Percentiles rank a stretch among this genome's conserved stretches.
phyloP scores from a whole-genome alignment of 2,329 filamentous ascomycete species.

The Calcarisporium arbuscula region DNA sequence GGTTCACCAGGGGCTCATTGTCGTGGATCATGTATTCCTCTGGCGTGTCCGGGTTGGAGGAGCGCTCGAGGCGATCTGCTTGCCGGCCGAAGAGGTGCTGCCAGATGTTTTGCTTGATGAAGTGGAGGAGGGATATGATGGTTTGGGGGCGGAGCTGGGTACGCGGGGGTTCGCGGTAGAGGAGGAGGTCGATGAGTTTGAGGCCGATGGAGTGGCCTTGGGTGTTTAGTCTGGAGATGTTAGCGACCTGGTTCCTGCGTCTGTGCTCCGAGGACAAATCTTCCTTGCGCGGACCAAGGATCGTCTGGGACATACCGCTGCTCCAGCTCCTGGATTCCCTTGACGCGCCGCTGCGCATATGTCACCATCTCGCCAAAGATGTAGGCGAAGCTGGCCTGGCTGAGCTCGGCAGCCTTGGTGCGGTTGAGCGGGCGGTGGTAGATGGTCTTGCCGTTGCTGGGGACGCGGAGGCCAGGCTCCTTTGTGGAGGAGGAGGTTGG shows the following conservation, averaged over 20 bases:
- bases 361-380: conserved; percentile 94
- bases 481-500: conserved; percentile 39
- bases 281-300: neutral
- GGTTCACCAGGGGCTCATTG: conserved; percentile 94
- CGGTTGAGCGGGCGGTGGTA: conserved; percentile 95
- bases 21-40: conserved; percentile 99
- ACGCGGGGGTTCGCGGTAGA: conserved; percentile 71
- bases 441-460: conserved; percentile 92
- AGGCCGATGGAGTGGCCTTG: conserved; percentile 93
- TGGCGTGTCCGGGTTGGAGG: conserved; percentile 69
- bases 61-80: conserved; percentile 89
- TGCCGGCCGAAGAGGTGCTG: conserved; percentile 84
- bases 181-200: conserved; percentile 88
- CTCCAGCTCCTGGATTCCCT: conserved; percentile 89
- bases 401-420: conserved; percentile 79
- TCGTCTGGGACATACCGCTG: conserved; percentile 55
- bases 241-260: neutral
- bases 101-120: conserved; percentile 91
- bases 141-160: conserved; percentile 72
- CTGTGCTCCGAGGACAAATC: too few species aligned
- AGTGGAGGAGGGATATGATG: conserved; percentile 86
- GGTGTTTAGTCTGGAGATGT: conserved; percentile 61
- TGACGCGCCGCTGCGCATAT: conserved; percentile 86
- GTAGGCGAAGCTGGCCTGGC: conserved; percentile 90
- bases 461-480: conserved; percentile 70